Evolutionary conservation across 2,329 filamentous ascomycete species (phyloP).

Genomic region (Pestalotiopsis sp.): DNA sequence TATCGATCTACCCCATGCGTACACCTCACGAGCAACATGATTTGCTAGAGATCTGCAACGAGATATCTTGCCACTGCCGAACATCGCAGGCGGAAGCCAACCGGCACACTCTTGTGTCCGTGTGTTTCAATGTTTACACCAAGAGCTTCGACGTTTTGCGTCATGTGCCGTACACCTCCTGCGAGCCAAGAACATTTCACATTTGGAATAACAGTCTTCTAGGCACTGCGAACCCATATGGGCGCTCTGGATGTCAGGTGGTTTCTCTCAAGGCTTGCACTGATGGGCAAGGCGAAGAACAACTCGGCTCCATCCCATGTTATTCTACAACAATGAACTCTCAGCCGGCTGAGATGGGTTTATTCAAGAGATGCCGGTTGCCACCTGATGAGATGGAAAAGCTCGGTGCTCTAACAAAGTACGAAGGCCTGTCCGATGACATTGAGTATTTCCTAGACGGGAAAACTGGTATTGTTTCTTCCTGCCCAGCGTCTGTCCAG

Average conservation of each 20-base stretch:
- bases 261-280: not conserved
- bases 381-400: not conserved
- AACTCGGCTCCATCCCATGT: not conserved
- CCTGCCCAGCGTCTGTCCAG: not conserved
- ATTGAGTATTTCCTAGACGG: constrained; percentile 22
- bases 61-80: constrained; percentile 1
- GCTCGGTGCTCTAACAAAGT: not conserved
- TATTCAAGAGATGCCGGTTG: not conserved
- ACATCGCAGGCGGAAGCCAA: not conserved
- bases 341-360: not conserved
- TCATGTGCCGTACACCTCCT: constrained; percentile 23
- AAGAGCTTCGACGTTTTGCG: constrained; percentile 28
- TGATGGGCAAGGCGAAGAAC: no score
- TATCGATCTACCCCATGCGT: constrained; percentile 20
- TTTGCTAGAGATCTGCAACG: not conserved
- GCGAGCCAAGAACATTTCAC: constrained; percentile 22
- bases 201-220: constrained; percentile 29
- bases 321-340: not conserved
- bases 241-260: not conserved
- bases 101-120: constrained; percentile 20
- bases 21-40: not conserved
- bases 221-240: not conserved
- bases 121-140: constrained; percentile 35
- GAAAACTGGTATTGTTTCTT: constrained; percentile 10
- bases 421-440: not conserved